phyloP scores from a whole-genome alignment of 2,329 filamentous ascomycete species.

The Aspergillus thermomutatus region DNA sequence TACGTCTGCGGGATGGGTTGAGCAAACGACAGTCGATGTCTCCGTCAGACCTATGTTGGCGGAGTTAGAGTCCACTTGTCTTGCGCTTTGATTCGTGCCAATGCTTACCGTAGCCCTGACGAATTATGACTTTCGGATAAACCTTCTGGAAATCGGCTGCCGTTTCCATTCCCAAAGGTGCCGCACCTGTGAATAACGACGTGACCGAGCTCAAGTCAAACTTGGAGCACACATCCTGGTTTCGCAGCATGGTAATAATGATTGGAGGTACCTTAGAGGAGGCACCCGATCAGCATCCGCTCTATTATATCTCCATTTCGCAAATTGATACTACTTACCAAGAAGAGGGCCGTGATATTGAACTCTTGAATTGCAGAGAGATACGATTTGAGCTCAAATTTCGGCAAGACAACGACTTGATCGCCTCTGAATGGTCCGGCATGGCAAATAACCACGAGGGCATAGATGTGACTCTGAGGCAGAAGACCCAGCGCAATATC shows the following conservation, averaged over 20 bases:
- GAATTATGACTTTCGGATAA: constrained; percentile 63
- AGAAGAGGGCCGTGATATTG: constrained; percentile 64
- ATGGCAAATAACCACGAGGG: constrained; percentile 68
- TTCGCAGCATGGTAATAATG: constrained; percentile 71
- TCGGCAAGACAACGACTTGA: constrained; percentile 65
- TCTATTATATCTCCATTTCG: not conserved
- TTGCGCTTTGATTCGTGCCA: not conserved
- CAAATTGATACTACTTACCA: constrained; percentile 48
- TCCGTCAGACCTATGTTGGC: constrained; percentile 64
- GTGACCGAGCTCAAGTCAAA: constrained; percentile 69
- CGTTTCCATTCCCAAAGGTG: constrained; percentile 72
- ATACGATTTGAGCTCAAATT: constrained; percentile 69
- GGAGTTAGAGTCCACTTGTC: constrained; percentile 1
- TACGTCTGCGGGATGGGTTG: constrained; percentile 58
- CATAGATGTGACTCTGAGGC: constrained; percentile 80
- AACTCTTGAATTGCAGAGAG: constrained; percentile 64
- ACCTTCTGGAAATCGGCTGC: constrained; percentile 59
- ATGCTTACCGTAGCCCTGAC: constrained; percentile 66
- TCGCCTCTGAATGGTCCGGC: constrained; percentile 67
- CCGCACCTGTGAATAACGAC: constrained; percentile 69
- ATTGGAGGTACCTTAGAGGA: constrained; percentile 68
- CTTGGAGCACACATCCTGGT: constrained; percentile 56
- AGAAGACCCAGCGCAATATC: constrained; percentile 65
- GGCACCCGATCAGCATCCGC: not conserved
- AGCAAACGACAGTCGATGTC: constrained; percentile 66